phyloP scores from a whole-genome alignment of 2,329 filamentous ascomycete species.

The Scedosporium minutisporum region DNA sequence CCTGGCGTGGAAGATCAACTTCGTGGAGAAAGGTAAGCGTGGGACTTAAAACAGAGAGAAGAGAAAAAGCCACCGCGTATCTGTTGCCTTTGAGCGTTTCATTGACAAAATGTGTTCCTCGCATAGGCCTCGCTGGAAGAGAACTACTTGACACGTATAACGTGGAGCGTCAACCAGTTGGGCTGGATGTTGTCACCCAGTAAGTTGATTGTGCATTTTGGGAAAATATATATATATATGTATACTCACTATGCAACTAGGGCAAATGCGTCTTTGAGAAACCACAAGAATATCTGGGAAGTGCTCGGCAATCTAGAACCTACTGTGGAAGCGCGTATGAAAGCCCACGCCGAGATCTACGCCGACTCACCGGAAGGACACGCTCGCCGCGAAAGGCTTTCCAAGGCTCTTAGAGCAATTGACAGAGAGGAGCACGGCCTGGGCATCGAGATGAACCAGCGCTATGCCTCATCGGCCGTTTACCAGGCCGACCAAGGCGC shows the following conservation, averaged over 20 bases:
- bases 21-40: not conserved
- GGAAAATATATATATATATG: not conserved
- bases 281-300: not conserved
- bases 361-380: constrained; percentile 25
- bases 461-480: no score
- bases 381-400: constrained; percentile 18
- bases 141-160: not conserved
- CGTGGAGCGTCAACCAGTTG: not conserved
- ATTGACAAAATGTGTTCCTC: constrained; percentile 17
- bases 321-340: not conserved
- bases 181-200: not conserved
- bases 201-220: not conserved
- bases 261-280: not conserved
- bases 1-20: not conserved
- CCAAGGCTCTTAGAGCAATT: no score
- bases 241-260: not conserved
- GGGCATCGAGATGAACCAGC: no score
- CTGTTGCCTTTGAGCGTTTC: not conserved
- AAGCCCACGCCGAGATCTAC: constrained; percentile 28
- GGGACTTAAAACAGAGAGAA: not conserved
- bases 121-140: constrained; percentile 9
- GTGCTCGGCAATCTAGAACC: not conserved
- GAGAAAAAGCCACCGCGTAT: no score
- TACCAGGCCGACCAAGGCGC: no score
- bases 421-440: no score